Evolutionary conservation across 306 rosid genomes (phyloP).

Genomic region (Castanea crenata): DNA sequence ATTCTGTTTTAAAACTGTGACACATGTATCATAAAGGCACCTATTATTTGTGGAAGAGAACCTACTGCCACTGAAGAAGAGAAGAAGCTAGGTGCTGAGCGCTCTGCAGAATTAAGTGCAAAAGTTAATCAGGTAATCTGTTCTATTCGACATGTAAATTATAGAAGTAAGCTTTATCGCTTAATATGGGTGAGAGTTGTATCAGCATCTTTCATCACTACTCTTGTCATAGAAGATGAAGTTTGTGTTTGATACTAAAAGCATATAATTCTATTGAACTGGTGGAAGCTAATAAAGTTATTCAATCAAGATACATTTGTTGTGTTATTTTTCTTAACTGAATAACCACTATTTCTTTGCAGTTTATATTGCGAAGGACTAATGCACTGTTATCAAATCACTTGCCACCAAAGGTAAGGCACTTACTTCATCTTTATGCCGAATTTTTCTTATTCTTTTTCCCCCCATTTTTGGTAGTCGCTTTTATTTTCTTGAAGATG

Average conservation of each 20-base stretch:
- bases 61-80: slow-evolving; percentile 76
- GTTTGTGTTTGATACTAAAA: slow-evolving; percentile 10
- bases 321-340: slow-evolving; percentile 14
- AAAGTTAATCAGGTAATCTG: slow-evolving; percentile 73
- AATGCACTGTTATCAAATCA: slow-evolving; percentile 88
- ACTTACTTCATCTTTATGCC: slow-evolving; percentile 22
- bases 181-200: slow-evolving; percentile 12
- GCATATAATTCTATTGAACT: not conserved
- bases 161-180: slow-evolving; percentile 6
- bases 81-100: slow-evolving; percentile 79
- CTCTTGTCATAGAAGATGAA: slow-evolving; percentile 13
- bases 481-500: slow-evolving; percentile 1
- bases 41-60: slow-evolving; percentile 93
- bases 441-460: not conserved
- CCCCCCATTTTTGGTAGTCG: not conserved
- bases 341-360: slow-evolving; percentile 37
- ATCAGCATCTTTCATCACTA: slow-evolving; percentile 19
- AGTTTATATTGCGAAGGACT: slow-evolving; percentile 91
- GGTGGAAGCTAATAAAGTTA: slow-evolving; percentile 9
- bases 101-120: slow-evolving; percentile 79
- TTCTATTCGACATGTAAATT: not conserved
- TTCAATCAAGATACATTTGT: slow-evolving; percentile 14
- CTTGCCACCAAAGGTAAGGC: slow-evolving; percentile 88
- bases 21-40: slow-evolving; percentile 54
- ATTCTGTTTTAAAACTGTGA: slow-evolving; percentile 28